phyloP scores from a whole-genome alignment of 2,329 filamentous ascomycete species.

The Phaeosphaeria sp. region DNA sequence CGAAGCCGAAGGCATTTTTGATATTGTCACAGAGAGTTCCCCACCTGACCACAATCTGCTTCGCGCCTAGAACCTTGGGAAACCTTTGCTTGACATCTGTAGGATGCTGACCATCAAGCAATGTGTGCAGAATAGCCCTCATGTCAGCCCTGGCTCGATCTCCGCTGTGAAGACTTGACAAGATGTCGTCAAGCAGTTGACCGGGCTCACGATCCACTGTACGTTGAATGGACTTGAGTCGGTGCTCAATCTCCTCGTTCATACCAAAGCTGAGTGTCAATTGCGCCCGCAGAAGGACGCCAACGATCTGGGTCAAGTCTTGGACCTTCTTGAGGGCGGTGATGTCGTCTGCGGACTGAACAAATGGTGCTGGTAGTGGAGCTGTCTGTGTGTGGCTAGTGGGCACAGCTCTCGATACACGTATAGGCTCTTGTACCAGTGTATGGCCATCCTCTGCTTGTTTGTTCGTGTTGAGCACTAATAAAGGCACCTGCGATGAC shows the following conservation, averaged over 20 bases:
- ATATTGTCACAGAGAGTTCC: not conserved
- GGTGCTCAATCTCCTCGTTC: not conserved
- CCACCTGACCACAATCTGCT: constrained; percentile 3
- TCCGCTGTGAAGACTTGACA: not conserved
- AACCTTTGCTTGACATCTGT: not conserved
- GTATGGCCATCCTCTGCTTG: too few species aligned
- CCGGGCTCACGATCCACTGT: not conserved
- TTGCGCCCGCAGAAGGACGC: not conserved
- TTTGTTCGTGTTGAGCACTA: too few species aligned
- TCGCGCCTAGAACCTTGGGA: not conserved
- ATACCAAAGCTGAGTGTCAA: not conserved
- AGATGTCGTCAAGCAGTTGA: not conserved
- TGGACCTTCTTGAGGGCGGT: not conserved
- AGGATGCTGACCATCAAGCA: not conserved
- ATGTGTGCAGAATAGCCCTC: not conserved
- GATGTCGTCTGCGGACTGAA: not conserved
- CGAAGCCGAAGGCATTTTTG: constrained; percentile 1
- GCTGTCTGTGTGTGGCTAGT: not conserved
- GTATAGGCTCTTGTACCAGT: too few species aligned
- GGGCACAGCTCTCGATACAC: not conserved
- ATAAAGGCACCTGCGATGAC: too few species aligned
- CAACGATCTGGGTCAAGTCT: not conserved
- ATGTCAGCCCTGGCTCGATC: not conserved
- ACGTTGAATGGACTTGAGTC: not conserved
- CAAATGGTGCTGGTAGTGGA: not conserved